Evolutionary conservation across 129 eudicot species (phyloP).

Genomic region (Helichrysum umbraculigerum): DNA sequence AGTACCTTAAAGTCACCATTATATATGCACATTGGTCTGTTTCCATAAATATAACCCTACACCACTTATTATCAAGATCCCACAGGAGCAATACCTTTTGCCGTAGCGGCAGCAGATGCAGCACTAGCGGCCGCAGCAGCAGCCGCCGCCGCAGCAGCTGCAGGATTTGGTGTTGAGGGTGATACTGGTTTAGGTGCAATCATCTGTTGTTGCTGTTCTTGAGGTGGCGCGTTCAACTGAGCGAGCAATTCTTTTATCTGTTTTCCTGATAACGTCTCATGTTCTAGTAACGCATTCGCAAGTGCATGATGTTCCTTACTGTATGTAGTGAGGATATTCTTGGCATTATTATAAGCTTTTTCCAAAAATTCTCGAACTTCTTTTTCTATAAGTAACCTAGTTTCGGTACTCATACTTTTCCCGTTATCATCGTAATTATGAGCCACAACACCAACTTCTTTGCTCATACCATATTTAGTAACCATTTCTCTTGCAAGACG

Average conservation of each 20-base stretch:
- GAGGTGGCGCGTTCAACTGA: constrained; percentile 45
- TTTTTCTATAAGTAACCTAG: constrained; percentile 74
- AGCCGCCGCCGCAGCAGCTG: constrained; percentile 56
- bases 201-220: constrained; percentile 35
- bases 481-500: constrained; percentile 88
- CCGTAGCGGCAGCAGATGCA: constrained; percentile 68
- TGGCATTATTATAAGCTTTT: constrained; percentile 78
- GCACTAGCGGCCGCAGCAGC: constrained; percentile 78
- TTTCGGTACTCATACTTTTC: constrained; percentile 89
- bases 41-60: constrained; percentile 24
- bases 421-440: constrained; percentile 91
- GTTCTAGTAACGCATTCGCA: constrained; percentile 80
- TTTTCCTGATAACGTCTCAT: constrained; percentile 73
- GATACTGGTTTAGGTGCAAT: constrained; percentile 39
- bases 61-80: constrained; percentile 56
- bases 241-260: constrained; percentile 77
- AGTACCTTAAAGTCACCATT: constrained; percentile 12
- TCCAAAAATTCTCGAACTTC: constrained; percentile 76
- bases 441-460: constrained; percentile 74
- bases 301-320: constrained; percentile 76
- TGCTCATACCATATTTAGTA: constrained; percentile 93
- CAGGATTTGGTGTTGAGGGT: constrained; percentile 51
- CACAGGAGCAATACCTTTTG: constrained; percentile 81
- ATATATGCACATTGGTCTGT: constrained; percentile 43
- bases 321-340: constrained; percentile 60